Conservation (phyloP, 495 filamentous ascomycete genomes). For the Podospora bellae-mahoneyi region DNA sequence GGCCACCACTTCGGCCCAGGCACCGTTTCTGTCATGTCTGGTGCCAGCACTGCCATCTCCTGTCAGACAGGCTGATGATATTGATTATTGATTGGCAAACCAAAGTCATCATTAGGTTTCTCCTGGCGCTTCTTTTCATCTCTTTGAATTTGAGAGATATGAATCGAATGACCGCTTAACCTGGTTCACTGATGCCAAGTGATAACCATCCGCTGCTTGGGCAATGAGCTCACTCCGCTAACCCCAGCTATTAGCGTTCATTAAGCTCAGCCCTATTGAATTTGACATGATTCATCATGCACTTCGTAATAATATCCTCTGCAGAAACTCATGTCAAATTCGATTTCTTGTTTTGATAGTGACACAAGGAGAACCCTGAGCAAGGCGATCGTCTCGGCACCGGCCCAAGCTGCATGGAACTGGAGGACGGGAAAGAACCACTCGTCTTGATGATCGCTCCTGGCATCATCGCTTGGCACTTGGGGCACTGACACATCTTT, state of each 20-base stretch:
- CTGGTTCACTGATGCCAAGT: not conserved
- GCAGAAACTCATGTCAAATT: not conserved
- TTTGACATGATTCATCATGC: not conserved
- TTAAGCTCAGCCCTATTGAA: not conserved
- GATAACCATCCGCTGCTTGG: not conserved
- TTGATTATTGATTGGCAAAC: not conserved
- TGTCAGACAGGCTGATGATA: not conserved
- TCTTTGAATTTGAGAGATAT: too few species aligned
- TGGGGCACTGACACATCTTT: not conserved
- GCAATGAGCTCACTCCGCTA: not conserved
- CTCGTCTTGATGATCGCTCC: not conserved
- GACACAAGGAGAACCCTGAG: not conserved
- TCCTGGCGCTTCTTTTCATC: not conserved
- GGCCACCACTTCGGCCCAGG: not conserved
- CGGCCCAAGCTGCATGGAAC: not conserved
- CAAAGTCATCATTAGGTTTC: not conserved
- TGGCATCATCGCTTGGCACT: conserved; percentile 18
- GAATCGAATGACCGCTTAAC: not conserved
- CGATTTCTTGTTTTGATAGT: not conserved
- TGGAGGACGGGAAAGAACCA: not conserved
- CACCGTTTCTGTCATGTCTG: not conserved
- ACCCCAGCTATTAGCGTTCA: not conserved
- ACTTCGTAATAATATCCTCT: not conserved
- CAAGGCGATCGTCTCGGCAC: not conserved
- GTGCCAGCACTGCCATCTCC: not conserved